Base-by-base conservation (phyloP, 2,329 filamentous ascomycete genomes). In the Aschersonia sp. region DNA sequence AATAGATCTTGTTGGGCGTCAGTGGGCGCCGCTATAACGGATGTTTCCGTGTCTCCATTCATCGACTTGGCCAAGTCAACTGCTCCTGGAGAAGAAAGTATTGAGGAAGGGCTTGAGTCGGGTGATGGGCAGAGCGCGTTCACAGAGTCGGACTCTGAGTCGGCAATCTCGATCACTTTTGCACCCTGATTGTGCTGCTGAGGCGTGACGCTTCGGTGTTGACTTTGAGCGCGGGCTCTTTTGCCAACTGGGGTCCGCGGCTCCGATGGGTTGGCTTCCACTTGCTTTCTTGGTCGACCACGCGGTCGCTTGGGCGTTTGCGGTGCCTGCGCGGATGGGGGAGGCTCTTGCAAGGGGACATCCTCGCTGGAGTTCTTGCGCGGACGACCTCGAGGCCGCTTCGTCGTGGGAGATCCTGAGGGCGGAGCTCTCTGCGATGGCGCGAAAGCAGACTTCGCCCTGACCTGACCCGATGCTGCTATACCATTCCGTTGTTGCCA, bases 401-500 rank as follows among this genome's bases (percentile, higher is more conserved):
- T 65, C 43, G 55, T 55, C 6, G 49, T 41, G 30, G 50, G 46
- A 5, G 46, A 46, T 44, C 44, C 32, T 6, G 48, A 4, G 1
- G 8, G 43, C 32, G 40, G 10, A n/a, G 39, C 43, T 39, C 47
- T 45, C 39, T 46, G 8, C 39, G 22, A 30, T 43, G 35, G 41
- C 40, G 42, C 35, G 2, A 8, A 41, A 9, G 52, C 47, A 6
- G 50, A 35, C 6, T 30, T 32, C 6, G 54, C 48, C 39, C 52
- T 57, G 7, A 56, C 51, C 37, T 53, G 52, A 9, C 46, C 46
- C 41, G 55, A 52, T 4, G 46, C 48, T 4, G 52, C 45, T 10
- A 58, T 55, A 9, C 35, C 35, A 22, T 71, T 64, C 58, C 78
- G 78, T 49, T 77, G 79, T 53, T 75, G 64, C 83, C 84, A 88